These are phyloP conservation scores for Rhinocladiella similis DNA, from an alignment of 2,329 filamentous ascomycete genomes.

Conservation along the genomic window DNA sequence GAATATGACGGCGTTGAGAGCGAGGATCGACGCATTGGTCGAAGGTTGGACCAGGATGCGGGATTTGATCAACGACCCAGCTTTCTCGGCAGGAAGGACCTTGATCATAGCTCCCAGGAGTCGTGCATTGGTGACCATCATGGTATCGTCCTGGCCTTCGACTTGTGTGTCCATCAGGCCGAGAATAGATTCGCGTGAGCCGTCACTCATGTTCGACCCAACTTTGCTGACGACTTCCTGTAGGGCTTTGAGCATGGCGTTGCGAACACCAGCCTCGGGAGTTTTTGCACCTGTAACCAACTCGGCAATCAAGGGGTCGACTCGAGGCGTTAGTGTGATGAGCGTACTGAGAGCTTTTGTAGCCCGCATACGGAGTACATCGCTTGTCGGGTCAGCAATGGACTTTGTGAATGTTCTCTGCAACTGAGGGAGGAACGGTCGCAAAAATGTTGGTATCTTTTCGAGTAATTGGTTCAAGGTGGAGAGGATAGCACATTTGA, in stretches of 20 bases:
- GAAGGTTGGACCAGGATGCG: conserved; percentile 77
- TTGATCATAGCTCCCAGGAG: conserved; percentile 87
- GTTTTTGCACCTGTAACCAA: conserved; percentile 96
- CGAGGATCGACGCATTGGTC: conserved; percentile 76
- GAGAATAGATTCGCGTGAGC: conserved; percentile 81
- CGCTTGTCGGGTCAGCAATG: conserved; percentile 88
- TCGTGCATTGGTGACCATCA: conserved; percentile 87
- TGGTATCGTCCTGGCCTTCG: conserved; percentile 69
- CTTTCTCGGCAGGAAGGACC: conserved; percentile 73
- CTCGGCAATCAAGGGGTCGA: conserved; percentile 90
- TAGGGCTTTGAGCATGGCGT: conserved; percentile 93
- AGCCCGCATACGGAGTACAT: conserved; percentile 80
- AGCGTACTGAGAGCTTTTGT: conserved; percentile 92
- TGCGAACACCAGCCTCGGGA: conserved; percentile 78
- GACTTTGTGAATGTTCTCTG: conserved; percentile 97
- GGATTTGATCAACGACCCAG: conserved; percentile 62
- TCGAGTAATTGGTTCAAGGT: conserved; percentile 93
- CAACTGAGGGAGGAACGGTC: conserved; percentile 94
- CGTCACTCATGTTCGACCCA: conserved; percentile 90
- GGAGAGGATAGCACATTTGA: conserved; percentile 87
- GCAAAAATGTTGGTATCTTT: conserved; percentile 93
- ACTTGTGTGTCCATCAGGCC: conserved; percentile 82
- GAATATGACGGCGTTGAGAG: conserved; percentile 82
- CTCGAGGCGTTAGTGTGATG: conserved; percentile 91
- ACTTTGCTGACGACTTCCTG: conserved; percentile 97